Percentiles rank a stretch among this genome's conserved stretches.
These are phyloP conservation scores for Lophium mytilinum DNA, from an alignment of 495 filamentous ascomycete genomes.

Conservation along the genomic window DNA sequence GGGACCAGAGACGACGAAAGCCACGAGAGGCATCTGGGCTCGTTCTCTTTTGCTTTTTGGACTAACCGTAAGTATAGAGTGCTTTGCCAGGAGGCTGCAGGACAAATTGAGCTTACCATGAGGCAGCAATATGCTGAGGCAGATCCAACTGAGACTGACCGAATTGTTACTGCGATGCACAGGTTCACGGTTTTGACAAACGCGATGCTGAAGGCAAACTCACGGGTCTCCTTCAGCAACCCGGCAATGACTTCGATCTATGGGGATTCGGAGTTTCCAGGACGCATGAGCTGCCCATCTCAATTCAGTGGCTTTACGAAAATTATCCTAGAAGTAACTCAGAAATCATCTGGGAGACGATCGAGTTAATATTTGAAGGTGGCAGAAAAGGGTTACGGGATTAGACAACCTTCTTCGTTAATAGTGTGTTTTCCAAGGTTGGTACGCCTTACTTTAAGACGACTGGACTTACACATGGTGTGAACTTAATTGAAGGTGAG, in stretches of 20 bases:
- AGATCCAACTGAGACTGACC: conserved; percentile 31
- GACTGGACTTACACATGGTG: conserved; percentile 31
- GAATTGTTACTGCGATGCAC: conserved; percentile 33
- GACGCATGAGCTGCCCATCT: conserved; percentile 29
- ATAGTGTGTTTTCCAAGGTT: too few relatives aligned
- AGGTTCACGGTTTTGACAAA: conserved; percentile 35
- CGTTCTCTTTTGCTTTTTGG: conserved; percentile 47
- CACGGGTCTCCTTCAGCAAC: too few relatives aligned
- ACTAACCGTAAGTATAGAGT: too few relatives aligned
- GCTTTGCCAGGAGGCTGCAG: too few relatives aligned
- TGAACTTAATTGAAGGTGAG: conserved; percentile 43
- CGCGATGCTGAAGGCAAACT: conserved; percentile 45
- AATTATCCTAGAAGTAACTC: conserved; percentile 35
- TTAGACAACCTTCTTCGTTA: too few relatives aligned
- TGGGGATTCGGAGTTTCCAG: too few relatives aligned
- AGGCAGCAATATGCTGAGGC: conserved; percentile 40
- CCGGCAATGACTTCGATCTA: too few relatives aligned
- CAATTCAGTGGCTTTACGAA: conserved; percentile 48
- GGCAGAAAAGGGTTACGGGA: too few relatives aligned
- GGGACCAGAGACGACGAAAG: conserved; percentile 44
- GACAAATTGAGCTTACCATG: too few relatives aligned
- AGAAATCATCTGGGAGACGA: conserved; percentile 37
- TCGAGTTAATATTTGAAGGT: too few relatives aligned
- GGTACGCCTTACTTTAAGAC: too few relatives aligned
- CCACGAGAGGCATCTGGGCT: conserved; percentile 49